Evolutionary conservation across 75 land plant species (phyloP), one percentile per base, ranked within the genome.

Genomic region (Picea sitchensis): DNA sequence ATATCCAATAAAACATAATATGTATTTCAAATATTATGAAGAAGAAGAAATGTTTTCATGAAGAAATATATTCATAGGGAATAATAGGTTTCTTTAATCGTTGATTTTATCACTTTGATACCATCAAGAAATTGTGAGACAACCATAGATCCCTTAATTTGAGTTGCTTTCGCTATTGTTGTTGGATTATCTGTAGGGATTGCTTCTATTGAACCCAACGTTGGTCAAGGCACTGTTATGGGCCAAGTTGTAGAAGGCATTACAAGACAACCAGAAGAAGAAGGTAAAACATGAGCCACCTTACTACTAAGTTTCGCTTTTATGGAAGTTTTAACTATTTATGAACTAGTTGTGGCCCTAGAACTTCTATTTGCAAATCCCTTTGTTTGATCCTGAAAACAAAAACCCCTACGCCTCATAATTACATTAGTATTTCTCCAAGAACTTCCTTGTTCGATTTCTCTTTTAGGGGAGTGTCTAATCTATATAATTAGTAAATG

Each of bases 151-250:
- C 72, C 72, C 30, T 68, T 68, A 5, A 68, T n/a, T 68, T 79
- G 59, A 56, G 3, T 15, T 69, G 54, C 75, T 80, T 80, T 31
- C 26, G 1, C 69, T 71, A 68, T 80, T 71, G 76, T 69, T 54
- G 63, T 76, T 73, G 76, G 76, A 80, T 80, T 80, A 54, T 75
- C 76, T 54, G 36, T 80, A 67, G 61, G 81, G 41, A 76, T 80
- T 73, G 76, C 81, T 80, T 80, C 76, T 60, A 80, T 73, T 75
- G 63, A 76, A 73, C 81, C 63, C 59, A n/a, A 62, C 11, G 51
- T 80, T 73, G 44, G 36, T 80, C 63, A 80, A 73, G 81, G 76
- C 60, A 80, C 23, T 73, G 61, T 63, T 18, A 3, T 14, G 21
- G 23, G 79, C 18, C 79, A 78, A 61, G 68, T 4, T 21, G 54